Evolutionary conservation across 2,329 filamentous ascomycete genomes (phyloP).

Genomic region (Akanthomyces muscarius): DNA sequence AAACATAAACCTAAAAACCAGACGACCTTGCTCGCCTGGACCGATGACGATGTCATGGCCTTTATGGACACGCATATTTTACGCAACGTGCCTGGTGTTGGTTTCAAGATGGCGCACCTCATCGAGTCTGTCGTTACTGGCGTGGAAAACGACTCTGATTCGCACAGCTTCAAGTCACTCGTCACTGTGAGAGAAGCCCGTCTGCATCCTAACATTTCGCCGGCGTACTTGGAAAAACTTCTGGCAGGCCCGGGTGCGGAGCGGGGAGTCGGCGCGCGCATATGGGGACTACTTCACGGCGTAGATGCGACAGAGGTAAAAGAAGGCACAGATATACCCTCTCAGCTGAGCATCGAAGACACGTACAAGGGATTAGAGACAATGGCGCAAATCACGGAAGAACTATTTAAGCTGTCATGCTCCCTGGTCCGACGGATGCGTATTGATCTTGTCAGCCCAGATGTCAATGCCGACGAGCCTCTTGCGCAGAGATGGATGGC

Average conservation of each 20-base stretch:
- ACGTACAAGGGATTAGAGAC: conserved; percentile 73
- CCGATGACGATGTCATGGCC: conserved; percentile 48
- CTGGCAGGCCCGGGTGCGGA: conserved; percentile 67
- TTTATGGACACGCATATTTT: conserved; percentile 78
- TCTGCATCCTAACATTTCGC: conserved; percentile 56
- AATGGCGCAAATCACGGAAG: conserved; percentile 58
- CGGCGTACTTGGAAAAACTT: conserved; percentile 62
- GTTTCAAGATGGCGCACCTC: conserved; percentile 57
- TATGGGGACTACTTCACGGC: conserved; percentile 79
- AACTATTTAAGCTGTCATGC: conserved; percentile 63
- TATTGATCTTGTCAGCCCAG: conserved; percentile 62
- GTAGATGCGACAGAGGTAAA: conserved; percentile 72
- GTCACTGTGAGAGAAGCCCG: conserved; percentile 66
- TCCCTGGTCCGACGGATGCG: conserved; percentile 77
- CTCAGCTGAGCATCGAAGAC: conserved; percentile 92
- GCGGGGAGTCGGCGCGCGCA: conserved; percentile 64
- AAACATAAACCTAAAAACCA: conserved; percentile 84
- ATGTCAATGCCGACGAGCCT: conserved; percentile 33
- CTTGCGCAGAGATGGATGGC: conserved; percentile 62
- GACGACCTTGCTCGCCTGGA: conserved; percentile 73
- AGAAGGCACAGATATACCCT: conserved; percentile 66
- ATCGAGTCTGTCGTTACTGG: conserved; percentile 52
- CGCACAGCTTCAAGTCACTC: conserved; percentile 36
- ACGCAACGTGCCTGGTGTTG: conserved; percentile 79
- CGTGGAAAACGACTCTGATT: conserved; percentile 30